Evolutionary conservation across 2,329 filamentous ascomycete species (phyloP).

Genomic region (Ascochyta clinopodiicola): DNA sequence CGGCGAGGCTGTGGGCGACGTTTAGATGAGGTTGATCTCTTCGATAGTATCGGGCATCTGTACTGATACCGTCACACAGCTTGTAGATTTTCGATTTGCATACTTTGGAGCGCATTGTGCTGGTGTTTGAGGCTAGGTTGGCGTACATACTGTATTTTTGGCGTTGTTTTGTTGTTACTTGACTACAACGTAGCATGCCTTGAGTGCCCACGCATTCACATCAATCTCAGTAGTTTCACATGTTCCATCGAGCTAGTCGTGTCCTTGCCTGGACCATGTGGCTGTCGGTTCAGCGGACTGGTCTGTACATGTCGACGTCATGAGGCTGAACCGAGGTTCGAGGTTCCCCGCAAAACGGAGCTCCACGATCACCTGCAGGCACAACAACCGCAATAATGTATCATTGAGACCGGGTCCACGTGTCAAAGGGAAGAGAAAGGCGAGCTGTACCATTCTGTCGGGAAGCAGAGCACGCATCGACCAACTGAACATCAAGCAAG

Average conservation of each 20-base stretch:
- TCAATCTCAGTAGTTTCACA: too few relatives aligned
- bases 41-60: too few relatives aligned
- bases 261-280: background rate
- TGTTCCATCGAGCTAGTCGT: background rate
- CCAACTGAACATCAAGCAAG: background rate
- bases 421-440: background rate
- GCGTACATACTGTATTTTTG: background rate
- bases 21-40: background rate
- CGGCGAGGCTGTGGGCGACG: slow-evolving; percentile 18
- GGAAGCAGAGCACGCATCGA: background rate
- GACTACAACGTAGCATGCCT: too few relatives aligned
- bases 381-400: background rate
- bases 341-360: slow-evolving; percentile 19
- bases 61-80: background rate
- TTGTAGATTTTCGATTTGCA: background rate
- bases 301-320: slow-evolving; percentile 5
- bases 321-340: slow-evolving; percentile 19
- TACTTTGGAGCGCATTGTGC: background rate
- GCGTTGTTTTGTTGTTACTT: background rate
- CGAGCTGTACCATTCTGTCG: background rate
- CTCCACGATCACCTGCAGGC: background rate
- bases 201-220: too few relatives aligned
- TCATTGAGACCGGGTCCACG: background rate
- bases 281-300: slow-evolving; percentile 1
- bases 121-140: background rate